A percentile compares a stretch with the other conserved stretches of the same genome.
These are phyloP conservation scores for Inga leiocalycina DNA, from an alignment of 306 rosid genomes.

Conservation along the genomic window DNA sequence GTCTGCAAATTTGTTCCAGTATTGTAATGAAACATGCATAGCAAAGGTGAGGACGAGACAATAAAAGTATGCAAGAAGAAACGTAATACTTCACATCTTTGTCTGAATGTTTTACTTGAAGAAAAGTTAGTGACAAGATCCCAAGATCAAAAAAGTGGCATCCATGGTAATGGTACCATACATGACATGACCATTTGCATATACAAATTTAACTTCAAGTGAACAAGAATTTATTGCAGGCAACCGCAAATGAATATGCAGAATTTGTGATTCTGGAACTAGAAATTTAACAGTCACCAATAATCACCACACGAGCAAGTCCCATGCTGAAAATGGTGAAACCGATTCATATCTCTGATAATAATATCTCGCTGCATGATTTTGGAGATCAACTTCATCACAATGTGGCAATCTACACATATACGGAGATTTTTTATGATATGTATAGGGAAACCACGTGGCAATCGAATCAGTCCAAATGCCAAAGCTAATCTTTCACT, in stretches of 20 bases:
- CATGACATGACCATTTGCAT: not conserved
- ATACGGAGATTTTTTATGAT: not conserved
- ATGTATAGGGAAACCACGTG: not conserved
- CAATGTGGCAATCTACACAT: slow-evolving; percentile 2
- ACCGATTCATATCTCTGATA: not conserved
- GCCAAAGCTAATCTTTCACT: slow-evolving; percentile 1
- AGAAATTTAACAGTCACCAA: not conserved
- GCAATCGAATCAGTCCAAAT: not conserved
- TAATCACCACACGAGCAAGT: not conserved
- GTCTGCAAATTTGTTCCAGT: not conserved
- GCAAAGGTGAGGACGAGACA: not conserved
- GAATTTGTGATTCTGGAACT: not conserved
- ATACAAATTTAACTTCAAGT: not conserved
- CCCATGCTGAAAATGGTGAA: not conserved
- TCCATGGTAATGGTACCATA: not conserved
- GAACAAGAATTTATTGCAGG: not conserved
- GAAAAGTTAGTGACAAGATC: not conserved
- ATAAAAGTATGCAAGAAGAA: not conserved
- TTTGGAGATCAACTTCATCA: not conserved
- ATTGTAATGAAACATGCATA: not conserved
- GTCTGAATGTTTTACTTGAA: not conserved
- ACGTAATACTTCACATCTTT: not conserved
- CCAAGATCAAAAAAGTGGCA: not conserved
- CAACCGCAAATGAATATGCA: not conserved
- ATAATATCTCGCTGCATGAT: not conserved